Evolutionary conservation across 2,329 filamentous ascomycete genomes (phyloP), one percentile per base, ranked within the genome.

Genomic region (Hypoxylon sp.): DNA sequence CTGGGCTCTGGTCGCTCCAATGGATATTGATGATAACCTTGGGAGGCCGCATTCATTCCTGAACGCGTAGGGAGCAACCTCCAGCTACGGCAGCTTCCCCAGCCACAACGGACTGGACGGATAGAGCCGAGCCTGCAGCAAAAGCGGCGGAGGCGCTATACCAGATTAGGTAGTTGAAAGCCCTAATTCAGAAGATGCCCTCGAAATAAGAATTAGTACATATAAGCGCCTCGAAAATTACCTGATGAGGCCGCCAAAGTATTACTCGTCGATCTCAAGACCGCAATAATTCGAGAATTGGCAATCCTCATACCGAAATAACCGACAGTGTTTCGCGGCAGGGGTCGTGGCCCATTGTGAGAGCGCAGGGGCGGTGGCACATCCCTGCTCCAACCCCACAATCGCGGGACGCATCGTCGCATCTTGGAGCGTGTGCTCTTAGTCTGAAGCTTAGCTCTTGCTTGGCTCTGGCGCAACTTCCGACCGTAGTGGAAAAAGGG

Each of bases 371-470:
- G 24, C 24, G 24, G 24, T 31, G 44, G 48, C n/a, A 3, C n/a
- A 47, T 47, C 68, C 68, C 58, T 63, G 58, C n/a, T 11, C 39
- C 2, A 57, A 60, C 62, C 65, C 68, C 62, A 64, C 52, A 65
- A 32, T 56, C 61, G n/a, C 56, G 57, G 64, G 51, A 42, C 37
- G 24, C 54, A 58, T 61, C 67, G 64, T 64, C 56, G 42, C 56
- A 67, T 64, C 52, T 44, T 46, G 3, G 50, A 7, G 31, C 46
- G 32, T 50, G 35, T 29, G 47, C 56, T 61, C 54, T 46, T 39
- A 51, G 59, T 65, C 64, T 70, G 67, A 70, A 65, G 67, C 67
- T 65, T 65, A 65, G 67, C 56, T 48, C 58, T 70, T 47, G 52
- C 64, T 64, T 67, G 65, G 65, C 65, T 46, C 47, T 35, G 11